These are phyloP conservation scores for Magnolia officinalis DNA, from an alignment of 164 flowering plant genomes.

Conservation along the genomic window DNA sequence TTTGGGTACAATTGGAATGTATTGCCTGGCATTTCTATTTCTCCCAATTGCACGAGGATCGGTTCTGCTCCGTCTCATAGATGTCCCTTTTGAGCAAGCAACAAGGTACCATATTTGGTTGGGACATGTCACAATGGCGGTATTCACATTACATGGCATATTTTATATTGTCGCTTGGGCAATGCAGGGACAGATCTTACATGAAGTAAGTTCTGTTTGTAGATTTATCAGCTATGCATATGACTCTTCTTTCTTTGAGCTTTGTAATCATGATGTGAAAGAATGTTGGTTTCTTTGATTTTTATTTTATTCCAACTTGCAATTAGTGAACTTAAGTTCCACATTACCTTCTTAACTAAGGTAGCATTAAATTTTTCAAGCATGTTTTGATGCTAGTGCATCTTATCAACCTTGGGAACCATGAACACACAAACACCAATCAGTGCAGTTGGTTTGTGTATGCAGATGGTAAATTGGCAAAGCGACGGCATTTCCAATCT, in stretches of 20 bases:
- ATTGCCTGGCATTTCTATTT: slow-evolving; percentile 73
- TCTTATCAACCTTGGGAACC: no score
- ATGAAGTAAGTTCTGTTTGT: slow-evolving; percentile 35
- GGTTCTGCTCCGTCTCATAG: slow-evolving; percentile 66
- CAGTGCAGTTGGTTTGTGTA: not conserved
- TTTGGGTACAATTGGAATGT: slow-evolving; percentile 58
- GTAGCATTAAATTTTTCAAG: no score
- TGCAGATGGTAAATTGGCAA: slow-evolving; percentile 66
- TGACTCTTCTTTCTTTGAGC: no score
- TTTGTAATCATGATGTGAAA: no score
- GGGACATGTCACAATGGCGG: slow-evolving; percentile 76
- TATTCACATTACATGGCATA: slow-evolving; percentile 72
- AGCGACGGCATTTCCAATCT: slow-evolving; percentile 57
- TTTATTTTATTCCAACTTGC: no score
- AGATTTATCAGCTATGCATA: not conserved
- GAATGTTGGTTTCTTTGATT: not conserved
- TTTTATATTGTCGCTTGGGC: slow-evolving; percentile 57
- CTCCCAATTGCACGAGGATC: slow-evolving; percentile 83
- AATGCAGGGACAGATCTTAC: slow-evolving; percentile 48
- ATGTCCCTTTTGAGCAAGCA: slow-evolving; percentile 91
- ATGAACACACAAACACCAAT: no score
- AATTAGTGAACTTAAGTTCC: no score
- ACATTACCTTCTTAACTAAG: no score
- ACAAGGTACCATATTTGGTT: slow-evolving; percentile 90
- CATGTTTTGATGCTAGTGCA: no score